A percentile compares a stretch with the other conserved stretches of the same genome.
These are phyloP conservation scores for Salix purpurea DNA, from an alignment of 345 rosid species.

Conservation along the genomic window DNA sequence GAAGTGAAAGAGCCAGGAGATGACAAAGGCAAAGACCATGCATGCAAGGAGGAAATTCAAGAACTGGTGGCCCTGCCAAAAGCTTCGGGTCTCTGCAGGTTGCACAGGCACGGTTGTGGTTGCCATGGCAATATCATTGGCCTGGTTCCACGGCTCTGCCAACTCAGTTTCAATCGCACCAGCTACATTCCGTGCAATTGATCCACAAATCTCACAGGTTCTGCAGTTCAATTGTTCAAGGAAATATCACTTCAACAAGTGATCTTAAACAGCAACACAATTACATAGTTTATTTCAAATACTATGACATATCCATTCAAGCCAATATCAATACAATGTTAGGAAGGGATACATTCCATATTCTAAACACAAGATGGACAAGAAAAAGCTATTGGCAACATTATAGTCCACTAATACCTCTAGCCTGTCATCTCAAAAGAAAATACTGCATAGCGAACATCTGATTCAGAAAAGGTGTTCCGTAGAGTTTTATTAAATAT, in stretches of 20 bases:
- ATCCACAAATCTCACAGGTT: slow-evolving; percentile 93
- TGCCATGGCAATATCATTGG: slow-evolving; percentile 29
- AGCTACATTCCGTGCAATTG: slow-evolving; percentile 62
- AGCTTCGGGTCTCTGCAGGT: slow-evolving; percentile 42
- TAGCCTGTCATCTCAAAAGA: background rate
- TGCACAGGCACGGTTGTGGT: slow-evolving; percentile 25
- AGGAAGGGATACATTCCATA: background rate
- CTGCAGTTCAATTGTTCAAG: slow-evolving; percentile 32
- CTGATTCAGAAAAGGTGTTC: too few species aligned
- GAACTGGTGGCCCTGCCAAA: slow-evolving; percentile 82
- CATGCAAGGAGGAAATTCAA: slow-evolving; percentile 85
- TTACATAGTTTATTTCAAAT: background rate
- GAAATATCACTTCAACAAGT: background rate
- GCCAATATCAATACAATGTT: background rate
- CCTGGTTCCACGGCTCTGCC: slow-evolving; percentile 45
- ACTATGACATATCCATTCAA: background rate
- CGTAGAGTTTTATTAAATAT: too few species aligned
- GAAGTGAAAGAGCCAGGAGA: slow-evolving; percentile 95
- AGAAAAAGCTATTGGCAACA: background rate
- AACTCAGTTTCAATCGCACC: slow-evolving; percentile 46
- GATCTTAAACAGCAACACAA: background rate
- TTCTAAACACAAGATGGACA: background rate
- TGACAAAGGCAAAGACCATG: slow-evolving; percentile 89
- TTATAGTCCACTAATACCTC: background rate
- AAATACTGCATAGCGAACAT: background rate